Evolutionary conservation across 306 rosid genomes (phyloP).

Genomic region (Vachellia pachyceras): DNA sequence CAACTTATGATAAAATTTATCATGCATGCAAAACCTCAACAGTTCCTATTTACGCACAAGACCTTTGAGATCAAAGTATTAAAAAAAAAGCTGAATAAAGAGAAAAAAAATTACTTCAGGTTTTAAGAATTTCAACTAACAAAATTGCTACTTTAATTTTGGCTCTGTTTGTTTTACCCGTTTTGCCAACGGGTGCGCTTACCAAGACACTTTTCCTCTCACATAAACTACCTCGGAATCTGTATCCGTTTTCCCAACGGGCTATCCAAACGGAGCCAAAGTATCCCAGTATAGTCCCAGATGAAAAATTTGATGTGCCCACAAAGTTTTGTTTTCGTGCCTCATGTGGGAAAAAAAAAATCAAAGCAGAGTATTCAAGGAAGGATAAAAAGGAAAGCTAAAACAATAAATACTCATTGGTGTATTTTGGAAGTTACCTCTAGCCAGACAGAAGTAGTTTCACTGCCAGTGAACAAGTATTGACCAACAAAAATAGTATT

Average conservation of each 20-base stretch:
- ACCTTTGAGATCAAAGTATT: constrained; percentile 1
- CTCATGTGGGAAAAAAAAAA: constrained; percentile 24
- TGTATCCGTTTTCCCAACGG: too few species aligned
- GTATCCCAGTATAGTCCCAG: not conserved
- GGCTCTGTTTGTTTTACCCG: too few species aligned
- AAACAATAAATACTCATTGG: constrained; percentile 11
- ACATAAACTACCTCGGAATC: too few species aligned
- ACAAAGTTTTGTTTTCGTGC: constrained; percentile 9
- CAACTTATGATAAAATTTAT: constrained; percentile 38
- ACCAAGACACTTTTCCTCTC: too few species aligned
- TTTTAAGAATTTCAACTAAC: constrained; percentile 30
- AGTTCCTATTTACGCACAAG: constrained; percentile 18
- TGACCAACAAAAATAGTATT: constrained; percentile 96
- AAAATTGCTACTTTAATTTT: constrained; percentile 13
- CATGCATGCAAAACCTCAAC: constrained; percentile 27
- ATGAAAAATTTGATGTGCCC: not conserved
- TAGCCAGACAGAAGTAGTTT: constrained; percentile 98
- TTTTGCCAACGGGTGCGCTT: too few species aligned
- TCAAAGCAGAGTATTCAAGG: constrained; percentile 29
- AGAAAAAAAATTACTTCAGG: constrained; percentile 14
- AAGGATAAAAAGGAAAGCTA: constrained; percentile 17
- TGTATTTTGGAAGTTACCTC: constrained; percentile 63
- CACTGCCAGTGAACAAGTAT: constrained; percentile 98
- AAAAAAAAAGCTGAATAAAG: not conserved
- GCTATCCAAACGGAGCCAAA: too few species aligned